Evolutionary conservation across 768 basidiomycete species (phyloP), one percentile per base, ranked within the genome.

Genomic region (Lactifluus rugatus): DNA sequence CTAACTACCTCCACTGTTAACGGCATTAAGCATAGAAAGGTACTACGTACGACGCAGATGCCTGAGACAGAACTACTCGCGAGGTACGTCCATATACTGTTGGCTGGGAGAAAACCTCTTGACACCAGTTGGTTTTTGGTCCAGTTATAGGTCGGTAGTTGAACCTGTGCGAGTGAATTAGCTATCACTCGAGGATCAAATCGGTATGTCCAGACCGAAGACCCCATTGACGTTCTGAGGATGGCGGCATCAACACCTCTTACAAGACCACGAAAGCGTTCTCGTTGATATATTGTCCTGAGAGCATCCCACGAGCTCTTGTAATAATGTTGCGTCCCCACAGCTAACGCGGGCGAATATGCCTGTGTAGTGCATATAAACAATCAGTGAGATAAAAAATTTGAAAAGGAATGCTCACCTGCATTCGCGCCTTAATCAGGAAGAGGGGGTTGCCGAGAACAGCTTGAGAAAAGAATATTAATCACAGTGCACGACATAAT

Each of bases 381-480:
- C 46, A 47, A 49, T 53, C 25, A 6, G 5, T 25, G n/a, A 53
- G 41, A 47, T 17, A 37, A 36, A 48, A 41, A 42, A 39, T 14
- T 44, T 21, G 25, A 46, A 26, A 54, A 51, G 1, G 8, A 23
- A 47, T 13, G 45, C 71, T 49, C 17, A 85, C 87, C 78, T 99
- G 96, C 88, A 99, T 97, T 46, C 96, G 83, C 5, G 96, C 96
- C 74, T 99, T 99, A 68, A 99, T 83, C 56, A 99, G 75, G 73
- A 96, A 99, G 13, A 96, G 73, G 0, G 93, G 93, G 69, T 91
- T 95, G 42, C 93, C 93, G 44, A 93, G 71, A 51, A 78, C 76
- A 0, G 88, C 88, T 88, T 58, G 19, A 49, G 16, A 13, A 13
- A 52, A 16, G 39, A 6, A 41, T 11, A 55, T 44, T 39, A 55